Evolutionary conservation across 1,284 basidiomycete genomes (phyloP).

Genomic region (Tetrapyrgos nigripes): DNA sequence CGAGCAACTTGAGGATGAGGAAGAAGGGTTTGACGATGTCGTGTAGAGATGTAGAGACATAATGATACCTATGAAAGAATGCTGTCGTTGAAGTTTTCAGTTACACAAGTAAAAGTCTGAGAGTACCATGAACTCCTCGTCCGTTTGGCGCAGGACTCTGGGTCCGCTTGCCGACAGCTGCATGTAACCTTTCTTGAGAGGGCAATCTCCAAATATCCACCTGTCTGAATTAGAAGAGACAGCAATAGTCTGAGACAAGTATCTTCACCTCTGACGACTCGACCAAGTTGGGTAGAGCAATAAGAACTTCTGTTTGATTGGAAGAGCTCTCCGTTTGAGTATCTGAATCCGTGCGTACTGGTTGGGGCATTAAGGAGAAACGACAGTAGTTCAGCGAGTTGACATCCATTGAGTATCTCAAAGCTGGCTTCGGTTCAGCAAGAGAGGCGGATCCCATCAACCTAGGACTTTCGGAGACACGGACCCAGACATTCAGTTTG

Average conservation of each 20-base stretch:
- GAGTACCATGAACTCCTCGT: background rate
- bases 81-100: background rate
- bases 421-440: conserved; percentile 53
- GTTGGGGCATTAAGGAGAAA: conserved; percentile 59
- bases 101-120: background rate
- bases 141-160: conserved; percentile 33
- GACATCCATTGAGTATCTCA: conserved; percentile 77
- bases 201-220: conserved; percentile 84
- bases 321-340: background rate
- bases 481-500: conserved; percentile 76
- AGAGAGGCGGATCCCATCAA: conserved; percentile 63
- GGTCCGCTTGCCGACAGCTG: conserved; percentile 72
- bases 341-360: background rate
- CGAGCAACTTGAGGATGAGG: conserved; percentile 37
- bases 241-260: background rate
- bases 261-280: conserved; percentile 80
- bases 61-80: conserved; percentile 66
- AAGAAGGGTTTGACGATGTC: conserved; percentile 24
- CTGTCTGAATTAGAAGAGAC: conserved; percentile 41
- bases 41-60: conserved; percentile 81
- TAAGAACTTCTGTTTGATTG: conserved; percentile 44
- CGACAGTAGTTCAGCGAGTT: conserved; percentile 92
- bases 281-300: conserved; percentile 86
- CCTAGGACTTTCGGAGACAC: conserved; percentile 46
- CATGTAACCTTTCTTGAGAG: conserved; percentile 69